These are phyloP conservation scores for Castanospermum australe DNA, from an alignment of 306 rosid species.

Conservation along the genomic window DNA sequence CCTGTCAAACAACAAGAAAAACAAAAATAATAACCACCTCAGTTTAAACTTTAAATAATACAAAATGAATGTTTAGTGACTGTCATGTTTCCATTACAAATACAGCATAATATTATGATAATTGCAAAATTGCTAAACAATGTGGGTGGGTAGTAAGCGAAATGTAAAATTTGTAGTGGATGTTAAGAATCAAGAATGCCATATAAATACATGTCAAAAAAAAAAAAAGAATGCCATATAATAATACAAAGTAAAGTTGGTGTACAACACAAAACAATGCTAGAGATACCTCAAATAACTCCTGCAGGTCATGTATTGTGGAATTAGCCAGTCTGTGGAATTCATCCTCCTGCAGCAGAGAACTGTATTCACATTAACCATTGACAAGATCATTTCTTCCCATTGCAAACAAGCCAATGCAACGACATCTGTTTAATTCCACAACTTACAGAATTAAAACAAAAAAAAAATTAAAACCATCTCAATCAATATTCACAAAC, in stretches of 20 bases:
- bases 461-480: no score
- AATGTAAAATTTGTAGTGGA: neutral
- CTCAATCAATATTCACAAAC: no score
- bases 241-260: neutral
- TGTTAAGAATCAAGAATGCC: neutral
- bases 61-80: slow-evolving; percentile 6
- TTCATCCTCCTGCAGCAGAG: slow-evolving; percentile 77
- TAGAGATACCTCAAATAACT: slow-evolving; percentile 71
- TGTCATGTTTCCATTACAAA: neutral
- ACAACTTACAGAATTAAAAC: no score
- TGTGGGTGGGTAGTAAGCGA: neutral
- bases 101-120: neutral
- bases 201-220: no score
- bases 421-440: neutral
- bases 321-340: slow-evolving; percentile 71
- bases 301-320: slow-evolving; percentile 73
- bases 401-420: neutral
- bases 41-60: neutral
- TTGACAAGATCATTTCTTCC: slow-evolving; percentile 33
- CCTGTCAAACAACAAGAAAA: slow-evolving; percentile 51
- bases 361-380: slow-evolving; percentile 58
- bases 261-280: neutral
- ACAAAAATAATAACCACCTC: neutral
- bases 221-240: no score
- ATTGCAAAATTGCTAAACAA: no score